Evolutionary conservation across 805 yeast species (phyloP).

Genomic region (Millerozyma miso): DNA sequence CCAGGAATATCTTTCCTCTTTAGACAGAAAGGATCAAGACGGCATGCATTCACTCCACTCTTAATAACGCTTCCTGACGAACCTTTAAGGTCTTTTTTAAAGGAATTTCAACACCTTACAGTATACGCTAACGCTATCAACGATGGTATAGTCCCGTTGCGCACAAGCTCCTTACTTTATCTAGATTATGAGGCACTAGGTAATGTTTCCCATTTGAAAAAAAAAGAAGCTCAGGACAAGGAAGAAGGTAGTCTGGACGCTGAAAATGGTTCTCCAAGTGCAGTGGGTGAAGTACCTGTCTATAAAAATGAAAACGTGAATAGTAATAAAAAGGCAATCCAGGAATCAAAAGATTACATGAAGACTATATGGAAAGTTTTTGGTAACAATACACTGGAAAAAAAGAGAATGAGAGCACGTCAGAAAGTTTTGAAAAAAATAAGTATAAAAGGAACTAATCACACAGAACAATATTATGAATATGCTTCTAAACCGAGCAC

Average conservation of each 20-base stretch:
- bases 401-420: constrained; percentile 6
- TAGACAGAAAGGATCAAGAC: constrained; percentile 6
- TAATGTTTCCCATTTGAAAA: constrained; percentile 28
- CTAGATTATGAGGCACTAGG: constrained; percentile 42
- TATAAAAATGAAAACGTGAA: constrained; percentile 11
- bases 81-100: constrained; percentile 30
- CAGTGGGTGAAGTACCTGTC: constrained; percentile 32
- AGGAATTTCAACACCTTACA: constrained; percentile 28
- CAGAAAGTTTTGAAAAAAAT: constrained; percentile 17
- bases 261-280: constrained; percentile 10
- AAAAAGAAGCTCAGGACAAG: constrained; percentile 5
- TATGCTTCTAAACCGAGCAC: neutral
- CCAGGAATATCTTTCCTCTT: constrained; percentile 20
- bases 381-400: constrained; percentile 2
- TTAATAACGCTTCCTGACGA: constrained; percentile 39
- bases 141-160: constrained; percentile 43
- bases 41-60: constrained; percentile 26
- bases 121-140: constrained; percentile 42
- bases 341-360: constrained; percentile 7
- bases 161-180: constrained; percentile 40
- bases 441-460: constrained; percentile 20
- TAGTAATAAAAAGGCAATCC: constrained; percentile 1
- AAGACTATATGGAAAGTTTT: constrained; percentile 16
- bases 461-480: constrained; percentile 5
- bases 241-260: constrained; percentile 8